Conservation (phyloP, 192 early-diverging fungal genomes). For the Coemansia sp. region DNA sequence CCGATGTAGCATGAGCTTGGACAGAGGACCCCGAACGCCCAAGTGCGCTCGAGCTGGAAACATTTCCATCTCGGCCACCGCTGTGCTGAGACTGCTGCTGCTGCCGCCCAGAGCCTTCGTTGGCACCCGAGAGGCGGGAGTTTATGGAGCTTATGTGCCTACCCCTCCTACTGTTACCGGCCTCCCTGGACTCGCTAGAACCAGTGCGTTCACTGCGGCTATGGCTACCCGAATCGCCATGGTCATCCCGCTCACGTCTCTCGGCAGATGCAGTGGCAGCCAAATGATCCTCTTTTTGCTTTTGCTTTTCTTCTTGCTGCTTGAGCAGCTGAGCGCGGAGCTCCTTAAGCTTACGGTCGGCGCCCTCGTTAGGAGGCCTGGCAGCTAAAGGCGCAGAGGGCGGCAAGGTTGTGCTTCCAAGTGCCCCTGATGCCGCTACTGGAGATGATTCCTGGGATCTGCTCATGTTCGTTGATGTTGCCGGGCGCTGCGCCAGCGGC, state of each 20-base stretch:
- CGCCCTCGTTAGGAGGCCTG: constrained; percentile 29
- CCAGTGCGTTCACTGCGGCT: constrained; percentile 11
- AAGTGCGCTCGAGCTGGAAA: not conserved
- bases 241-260: constrained; percentile 2
- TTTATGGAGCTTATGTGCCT: constrained; percentile 1
- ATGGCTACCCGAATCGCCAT: constrained; percentile 10
- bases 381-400: constrained; percentile 1
- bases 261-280: not conserved
- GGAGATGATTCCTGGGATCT: not conserved
- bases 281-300: constrained; percentile 1
- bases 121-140: not conserved
- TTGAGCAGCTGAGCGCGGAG: constrained; percentile 43
- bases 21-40: not conserved
- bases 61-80: not conserved
- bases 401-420: not conserved
- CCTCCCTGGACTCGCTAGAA: not conserved
- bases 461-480: constrained; percentile 7
- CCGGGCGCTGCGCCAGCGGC: constrained; percentile 16
- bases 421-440: not conserved
- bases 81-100: constrained; percentile 1
- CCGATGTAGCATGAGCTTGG: not conserved
- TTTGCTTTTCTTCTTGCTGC: constrained; percentile 49
- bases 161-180: constrained; percentile 1
- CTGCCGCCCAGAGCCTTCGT: constrained; percentile 6
- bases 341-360: constrained; percentile 36